Conservation (phyloP, 192 early-diverging fungal species). For the Funneliformis geosporum region DNA sequence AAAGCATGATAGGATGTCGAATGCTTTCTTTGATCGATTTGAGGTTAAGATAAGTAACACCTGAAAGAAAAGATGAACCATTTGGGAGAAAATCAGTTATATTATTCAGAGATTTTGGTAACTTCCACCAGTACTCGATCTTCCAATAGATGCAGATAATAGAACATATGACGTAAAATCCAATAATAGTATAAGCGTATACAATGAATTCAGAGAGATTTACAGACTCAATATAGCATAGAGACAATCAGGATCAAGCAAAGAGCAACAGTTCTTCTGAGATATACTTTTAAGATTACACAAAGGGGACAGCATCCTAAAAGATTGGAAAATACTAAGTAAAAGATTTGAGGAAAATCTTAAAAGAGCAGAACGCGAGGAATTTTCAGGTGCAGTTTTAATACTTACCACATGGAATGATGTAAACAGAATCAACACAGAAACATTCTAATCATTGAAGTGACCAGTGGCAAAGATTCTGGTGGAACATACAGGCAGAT, state of each 20-base stretch:
- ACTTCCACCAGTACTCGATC: neutral
- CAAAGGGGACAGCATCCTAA: neutral
- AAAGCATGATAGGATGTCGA: neutral
- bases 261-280: neutral
- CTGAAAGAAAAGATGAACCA: neutral
- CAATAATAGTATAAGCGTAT: neutral
- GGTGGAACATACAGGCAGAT: neutral
- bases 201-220: neutral
- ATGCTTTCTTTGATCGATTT: neutral
- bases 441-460: neutral
- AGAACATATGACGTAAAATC: neutral
- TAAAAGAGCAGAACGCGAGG: neutral
- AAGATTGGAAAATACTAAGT: neutral
- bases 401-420: neutral
- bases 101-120: neutral
- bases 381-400: neutral
- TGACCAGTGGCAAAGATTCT: neutral
- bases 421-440: neutral
- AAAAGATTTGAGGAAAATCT: neutral
- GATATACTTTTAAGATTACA: neutral
- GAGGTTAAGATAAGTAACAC: neutral
- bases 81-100: neutral
- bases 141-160: too few relatives aligned
- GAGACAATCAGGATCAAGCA: neutral
- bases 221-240: neutral